Conservation (phyloP, 768 basidiomycete species). For the Pulveroboletus sp. region DNA sequence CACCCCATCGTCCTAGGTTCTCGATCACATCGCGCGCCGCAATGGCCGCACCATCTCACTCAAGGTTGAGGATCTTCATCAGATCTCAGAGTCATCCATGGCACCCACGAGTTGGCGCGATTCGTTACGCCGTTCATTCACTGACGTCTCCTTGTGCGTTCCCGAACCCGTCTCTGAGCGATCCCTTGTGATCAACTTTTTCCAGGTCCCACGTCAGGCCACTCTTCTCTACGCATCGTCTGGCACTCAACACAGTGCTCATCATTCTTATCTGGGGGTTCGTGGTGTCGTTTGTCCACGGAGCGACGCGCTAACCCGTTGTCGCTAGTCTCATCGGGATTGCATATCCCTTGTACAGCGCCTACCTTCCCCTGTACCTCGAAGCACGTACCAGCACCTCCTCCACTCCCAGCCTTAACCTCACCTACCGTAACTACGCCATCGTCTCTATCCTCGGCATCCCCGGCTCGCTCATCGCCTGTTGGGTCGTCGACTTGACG, state of each 20-base stretch:
- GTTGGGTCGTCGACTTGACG: slow-evolving; percentile 42
- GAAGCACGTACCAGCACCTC: slow-evolving; percentile 29
- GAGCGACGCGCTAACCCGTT: background rate
- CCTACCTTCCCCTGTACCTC: slow-evolving; percentile 49
- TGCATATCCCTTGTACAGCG: slow-evolving; percentile 50
- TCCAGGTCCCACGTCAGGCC: slow-evolving; percentile 45
- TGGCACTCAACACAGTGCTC: slow-evolving; percentile 43
- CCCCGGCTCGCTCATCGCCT: slow-evolving; percentile 45
- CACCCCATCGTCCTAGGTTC: slow-evolving; percentile 29
- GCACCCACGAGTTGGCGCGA: slow-evolving; percentile 16
- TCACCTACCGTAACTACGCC: slow-evolving; percentile 45
- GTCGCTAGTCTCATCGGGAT: slow-evolving; percentile 41
- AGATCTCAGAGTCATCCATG: slow-evolving; percentile 21
- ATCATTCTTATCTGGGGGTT: slow-evolving; percentile 52
- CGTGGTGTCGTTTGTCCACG: slow-evolving; percentile 3
- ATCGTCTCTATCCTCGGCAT: slow-evolving; percentile 45
- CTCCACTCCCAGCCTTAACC: slow-evolving; percentile 17
- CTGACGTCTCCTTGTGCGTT: slow-evolving; percentile 38
- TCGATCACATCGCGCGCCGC: slow-evolving; percentile 43
- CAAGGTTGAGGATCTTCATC: slow-evolving; percentile 40
- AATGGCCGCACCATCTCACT: slow-evolving; percentile 45
- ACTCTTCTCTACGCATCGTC: slow-evolving; percentile 41
- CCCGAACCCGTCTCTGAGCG: background rate
- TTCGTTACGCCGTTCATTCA: slow-evolving; percentile 32
- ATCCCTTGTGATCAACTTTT: background rate